Percentiles rank a stretch among this genome's conserved stretches.
Conservation (phyloP, 225 moss, liverwort and hornwort genomes). For the Straminergon stramineum region DNA sequence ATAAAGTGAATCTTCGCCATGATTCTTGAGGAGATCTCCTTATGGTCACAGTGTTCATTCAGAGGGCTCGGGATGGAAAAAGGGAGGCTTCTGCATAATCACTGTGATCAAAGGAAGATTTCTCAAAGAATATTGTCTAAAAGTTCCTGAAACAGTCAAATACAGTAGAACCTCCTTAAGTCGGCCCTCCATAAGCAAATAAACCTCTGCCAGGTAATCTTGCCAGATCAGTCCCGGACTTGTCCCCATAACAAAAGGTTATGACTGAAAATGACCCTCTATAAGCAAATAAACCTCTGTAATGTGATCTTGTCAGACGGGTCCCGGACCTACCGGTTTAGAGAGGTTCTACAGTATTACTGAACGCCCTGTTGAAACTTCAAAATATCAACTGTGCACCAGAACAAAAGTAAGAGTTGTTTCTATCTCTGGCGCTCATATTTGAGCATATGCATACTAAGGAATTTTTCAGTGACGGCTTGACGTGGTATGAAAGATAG, state of each 20-base stretch:
- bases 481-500: not conserved
- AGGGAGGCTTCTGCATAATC: not conserved
- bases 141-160: not conserved
- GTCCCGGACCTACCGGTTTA: too few relatives aligned
- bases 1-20: not conserved
- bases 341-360: not conserved
- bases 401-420: not conserved
- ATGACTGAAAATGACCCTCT: too few relatives aligned
- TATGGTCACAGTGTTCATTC: not conserved
- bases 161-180: too few relatives aligned
- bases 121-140: not conserved
- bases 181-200: too few relatives aligned
- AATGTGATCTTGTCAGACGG: too few relatives aligned
- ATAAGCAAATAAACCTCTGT: too few relatives aligned
- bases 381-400: not conserved
- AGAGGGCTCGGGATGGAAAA: not conserved
- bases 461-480: not conserved
- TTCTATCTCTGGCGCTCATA: not conserved
- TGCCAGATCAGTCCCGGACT: too few relatives aligned
- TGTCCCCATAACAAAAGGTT: too few relatives aligned
- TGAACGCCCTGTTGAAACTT: not conserved
- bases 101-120: not conserved
- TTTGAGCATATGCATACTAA: not conserved
- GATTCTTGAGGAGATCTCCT: not conserved
- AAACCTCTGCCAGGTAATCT: too few relatives aligned